Conservation (phyloP, 169 alveolate species). For the Babesia bigemina region DNA sequence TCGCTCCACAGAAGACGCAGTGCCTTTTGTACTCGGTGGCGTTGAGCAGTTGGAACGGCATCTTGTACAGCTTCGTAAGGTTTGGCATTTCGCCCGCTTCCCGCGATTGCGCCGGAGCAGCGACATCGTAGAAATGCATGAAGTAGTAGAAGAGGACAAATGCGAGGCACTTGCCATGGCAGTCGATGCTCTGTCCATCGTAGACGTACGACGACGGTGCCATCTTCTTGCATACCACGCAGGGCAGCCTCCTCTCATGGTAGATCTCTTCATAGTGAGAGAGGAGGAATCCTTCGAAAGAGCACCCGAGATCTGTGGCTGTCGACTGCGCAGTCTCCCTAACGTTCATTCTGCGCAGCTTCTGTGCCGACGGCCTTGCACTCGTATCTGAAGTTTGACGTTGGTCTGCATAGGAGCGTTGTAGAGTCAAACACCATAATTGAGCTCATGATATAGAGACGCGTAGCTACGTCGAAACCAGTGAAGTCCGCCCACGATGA, state of each 20-base stretch:
- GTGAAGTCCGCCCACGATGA: neutral
- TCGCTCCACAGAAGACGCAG: constrained; percentile 53
- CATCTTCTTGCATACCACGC: constrained; percentile 45
- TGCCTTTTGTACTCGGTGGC: neutral
- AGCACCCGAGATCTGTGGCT: constrained; percentile 26
- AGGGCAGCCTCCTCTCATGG: constrained; percentile 19
- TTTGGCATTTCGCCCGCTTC: neutral
- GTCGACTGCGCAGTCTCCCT: neutral
- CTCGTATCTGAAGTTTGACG: neutral
- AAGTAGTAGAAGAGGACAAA: constrained; percentile 40
- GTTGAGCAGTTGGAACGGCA: constrained; percentile 3
- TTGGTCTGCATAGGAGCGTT: neutral
- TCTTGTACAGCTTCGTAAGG: constrained; percentile 14
- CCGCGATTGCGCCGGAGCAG: neutral
- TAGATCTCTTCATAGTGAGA: constrained; percentile 30
- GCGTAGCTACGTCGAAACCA: too few relatives aligned
- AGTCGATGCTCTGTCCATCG: constrained; percentile 14
- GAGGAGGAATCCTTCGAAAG: constrained; percentile 48
- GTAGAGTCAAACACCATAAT: neutral
- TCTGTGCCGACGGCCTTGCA: neutral
- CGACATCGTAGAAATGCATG: constrained; percentile 22
- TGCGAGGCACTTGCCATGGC: constrained; percentile 49
- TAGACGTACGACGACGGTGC: constrained; percentile 20
- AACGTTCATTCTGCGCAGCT: neutral
- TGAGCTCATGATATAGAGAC: neutral